Percentiles rank a stretch among this genome's conserved stretches.
Conservation (phyloP, 768 basidiomycete species). For the Lactarius indigo region DNA sequence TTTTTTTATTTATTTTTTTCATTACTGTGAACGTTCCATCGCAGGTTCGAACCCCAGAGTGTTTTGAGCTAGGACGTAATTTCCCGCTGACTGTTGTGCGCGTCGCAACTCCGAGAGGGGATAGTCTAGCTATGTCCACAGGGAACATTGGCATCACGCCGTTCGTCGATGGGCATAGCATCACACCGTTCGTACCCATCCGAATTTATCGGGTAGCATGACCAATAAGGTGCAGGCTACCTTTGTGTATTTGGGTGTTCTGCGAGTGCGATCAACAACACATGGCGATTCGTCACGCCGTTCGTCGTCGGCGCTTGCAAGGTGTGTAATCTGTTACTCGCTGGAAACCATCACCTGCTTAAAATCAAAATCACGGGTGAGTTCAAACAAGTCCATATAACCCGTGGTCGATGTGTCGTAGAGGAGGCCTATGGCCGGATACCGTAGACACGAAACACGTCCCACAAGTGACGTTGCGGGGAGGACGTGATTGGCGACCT, state of each 20-base stretch:
- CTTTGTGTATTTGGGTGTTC: neutral
- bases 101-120: slow-evolving; percentile 13
- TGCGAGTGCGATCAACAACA: neutral
- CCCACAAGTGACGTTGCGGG: slow-evolving; percentile 10
- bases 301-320: neutral
- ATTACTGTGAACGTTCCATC: neutral
- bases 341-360: slow-evolving; percentile 2
- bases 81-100: slow-evolving; percentile 5
- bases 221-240: neutral
- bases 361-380: slow-evolving; percentile 9
- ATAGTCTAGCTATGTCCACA: neutral
- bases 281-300: neutral
- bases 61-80: slow-evolving; percentile 20
- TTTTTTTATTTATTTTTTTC: neutral
- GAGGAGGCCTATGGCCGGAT: neutral
- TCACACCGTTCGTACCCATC: neutral
- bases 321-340: neutral
- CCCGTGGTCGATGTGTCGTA: neutral
- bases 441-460: slow-evolving; percentile 7
- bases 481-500: neutral
- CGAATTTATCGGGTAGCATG: neutral
- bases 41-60: slow-evolving; percentile 6
- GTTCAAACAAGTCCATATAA: slow-evolving; percentile 12
- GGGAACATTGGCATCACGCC: neutral
- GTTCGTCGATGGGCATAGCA: neutral